Base-by-base conservation (phyloP, 352 stramenopile genomes). In the Phytophthora nicotianae region DNA sequence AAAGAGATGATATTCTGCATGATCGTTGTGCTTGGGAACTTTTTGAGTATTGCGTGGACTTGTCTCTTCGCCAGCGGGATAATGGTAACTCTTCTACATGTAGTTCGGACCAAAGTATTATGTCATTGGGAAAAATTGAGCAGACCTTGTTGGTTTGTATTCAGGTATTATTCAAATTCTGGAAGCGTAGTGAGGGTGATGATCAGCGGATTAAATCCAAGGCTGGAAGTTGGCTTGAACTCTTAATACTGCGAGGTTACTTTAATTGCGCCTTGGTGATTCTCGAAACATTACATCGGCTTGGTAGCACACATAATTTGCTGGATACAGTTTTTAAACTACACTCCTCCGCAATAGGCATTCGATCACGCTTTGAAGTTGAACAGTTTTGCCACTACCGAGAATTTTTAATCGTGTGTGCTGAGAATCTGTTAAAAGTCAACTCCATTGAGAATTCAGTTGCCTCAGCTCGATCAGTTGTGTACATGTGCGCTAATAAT, bases 191-290 rank as follows among this genome's bases (percentile, higher is more conserved):
- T 8, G 23, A 47, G 2, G 9, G 2, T 37, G 17, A 52, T 38
- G 33, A 50, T 14, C 11, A 42, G 50, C 20, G 27, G 11, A 41
- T 50, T 5, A 23, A 23, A 11, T 19, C 49, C 6, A 70, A 62
- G 14, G 10, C 48, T 24, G n/a, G 5, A 16, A 26, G 4, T 20
- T 79, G 68, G 74, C 49, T 75, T 24, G 41, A 66, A 17, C 20
- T 42, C 20, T 48, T 40, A 29, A 47, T 78, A 41, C 2, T 37
- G 0, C 37, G 60, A 16, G 60, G 60, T 5, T 69, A 68, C 27
- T 75, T 75, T 37, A 49, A 75, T 4, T 73, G 56, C 7, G 50
- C 68, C 4, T 62, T 77, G n/a, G 27, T 62, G 3, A 47, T 82
- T 20, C 14, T 77, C 1, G 46, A 74, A 33, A 47, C 2, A 2